phyloP scores from a whole-genome alignment of 2,329 filamentous ascomycete genomes.

The Daldinia sp. region DNA sequence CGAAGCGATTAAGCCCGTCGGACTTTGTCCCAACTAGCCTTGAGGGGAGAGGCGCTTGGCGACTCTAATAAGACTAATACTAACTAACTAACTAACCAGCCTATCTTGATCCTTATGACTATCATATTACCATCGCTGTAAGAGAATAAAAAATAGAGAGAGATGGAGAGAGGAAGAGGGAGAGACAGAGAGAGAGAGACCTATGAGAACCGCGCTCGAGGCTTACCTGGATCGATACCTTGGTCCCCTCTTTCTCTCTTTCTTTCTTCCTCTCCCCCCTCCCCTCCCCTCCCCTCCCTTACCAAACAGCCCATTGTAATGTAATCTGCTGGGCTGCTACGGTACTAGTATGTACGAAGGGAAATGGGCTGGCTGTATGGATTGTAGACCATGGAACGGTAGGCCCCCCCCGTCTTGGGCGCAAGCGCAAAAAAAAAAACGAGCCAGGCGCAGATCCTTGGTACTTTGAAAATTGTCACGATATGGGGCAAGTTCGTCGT shows the following conservation, averaged over 20 bases:
- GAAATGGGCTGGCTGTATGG: neutral
- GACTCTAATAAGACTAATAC: neutral
- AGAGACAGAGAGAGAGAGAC: too few relatives aligned
- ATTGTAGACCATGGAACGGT: conserved; percentile 7
- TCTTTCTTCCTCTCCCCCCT: too few relatives aligned
- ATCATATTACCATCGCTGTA: neutral
- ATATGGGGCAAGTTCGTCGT: conserved; percentile 27
- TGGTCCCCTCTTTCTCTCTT: neutral
- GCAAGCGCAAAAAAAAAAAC: conserved; percentile 28
- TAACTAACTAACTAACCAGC: neutral
- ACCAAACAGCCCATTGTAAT: neutral
- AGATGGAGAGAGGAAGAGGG: too few relatives aligned
- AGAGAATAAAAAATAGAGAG: neutral
- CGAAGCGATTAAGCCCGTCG: neutral
- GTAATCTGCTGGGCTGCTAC: neutral
- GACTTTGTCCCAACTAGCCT: neutral
- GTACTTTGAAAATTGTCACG: conserved; percentile 24
- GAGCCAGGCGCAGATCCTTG: conserved; percentile 31
- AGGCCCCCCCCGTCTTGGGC: conserved; percentile 28
- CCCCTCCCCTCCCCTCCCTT: neutral
- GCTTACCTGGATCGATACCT: conserved; percentile 18
- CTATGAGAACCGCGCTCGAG: conserved; percentile 28
- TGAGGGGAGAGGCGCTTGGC: neutral
- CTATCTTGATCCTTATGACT: too few relatives aligned
- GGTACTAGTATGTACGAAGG: conserved; percentile 5